Evolutionary conservation across 306 rosid genomes (phyloP).

Genomic region (cucumber (Cucumis sativus)): Cucumber_9930_V3 NC_026661.2:2281001-2281500

Average conservation of each 20-base stretch:
- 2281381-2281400: background rate
- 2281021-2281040: background rate
- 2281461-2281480: no score
- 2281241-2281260: background rate
- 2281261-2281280: background rate
- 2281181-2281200: background rate
- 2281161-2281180: background rate
- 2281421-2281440: no score
- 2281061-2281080: background rate
- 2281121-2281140: background rate
- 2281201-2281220: background rate
- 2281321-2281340: background rate
- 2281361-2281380: background rate
- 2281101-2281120: background rate
- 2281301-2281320: background rate
- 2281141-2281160: background rate
- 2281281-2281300: background rate
- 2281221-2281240: background rate
- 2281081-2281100: background rate
- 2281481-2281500: no score
- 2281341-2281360: background rate
- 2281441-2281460: no score
- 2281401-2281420: no score
- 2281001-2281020: background rate
- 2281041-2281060: background rate